Evolutionary conservation across 2,329 filamentous ascomycete genomes (phyloP).

Genomic region (Clarireedia paspali): DNA sequence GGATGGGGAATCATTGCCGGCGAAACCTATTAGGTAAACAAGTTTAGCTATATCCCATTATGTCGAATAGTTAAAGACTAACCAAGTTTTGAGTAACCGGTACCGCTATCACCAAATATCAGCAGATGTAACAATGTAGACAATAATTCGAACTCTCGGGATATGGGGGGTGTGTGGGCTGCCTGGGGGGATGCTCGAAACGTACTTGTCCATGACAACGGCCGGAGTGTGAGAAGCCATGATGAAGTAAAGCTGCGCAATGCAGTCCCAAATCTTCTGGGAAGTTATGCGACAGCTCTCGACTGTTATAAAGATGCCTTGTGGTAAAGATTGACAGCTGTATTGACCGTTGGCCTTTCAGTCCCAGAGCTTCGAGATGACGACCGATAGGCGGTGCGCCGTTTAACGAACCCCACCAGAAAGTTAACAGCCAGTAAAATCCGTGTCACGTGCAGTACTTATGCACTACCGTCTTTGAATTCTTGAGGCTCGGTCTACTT

Average conservation of each 20-base stretch:
- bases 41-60: conserved; percentile 1
- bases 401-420: conserved; percentile 10
- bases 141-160: not conserved
- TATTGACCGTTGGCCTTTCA: conserved; percentile 5
- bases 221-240: conserved; percentile 99
- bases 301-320: not conserved
- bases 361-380: conserved; percentile 15
- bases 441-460: not conserved
- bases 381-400: conserved; percentile 13
- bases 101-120: conserved; percentile 62
- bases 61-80: conserved; percentile 29
- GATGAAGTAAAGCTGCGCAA: conserved; percentile 30
- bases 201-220: conserved; percentile 99
- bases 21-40: conserved; percentile 61
- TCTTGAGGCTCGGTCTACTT: no score
- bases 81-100: conserved; percentile 99
- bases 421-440: not conserved
- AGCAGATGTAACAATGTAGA: conserved; percentile 13
- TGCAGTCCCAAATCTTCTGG: conserved; percentile 20
- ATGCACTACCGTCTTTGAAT: no score
- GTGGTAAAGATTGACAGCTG: not conserved
- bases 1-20: conserved; percentile 96
- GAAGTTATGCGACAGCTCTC: conserved; percentile 26
- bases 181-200: conserved; percentile 29
- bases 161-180: conserved; percentile 3